Conservation (phyloP, 1,284 basidiomycete species). For the Mycena sp. region DNA sequence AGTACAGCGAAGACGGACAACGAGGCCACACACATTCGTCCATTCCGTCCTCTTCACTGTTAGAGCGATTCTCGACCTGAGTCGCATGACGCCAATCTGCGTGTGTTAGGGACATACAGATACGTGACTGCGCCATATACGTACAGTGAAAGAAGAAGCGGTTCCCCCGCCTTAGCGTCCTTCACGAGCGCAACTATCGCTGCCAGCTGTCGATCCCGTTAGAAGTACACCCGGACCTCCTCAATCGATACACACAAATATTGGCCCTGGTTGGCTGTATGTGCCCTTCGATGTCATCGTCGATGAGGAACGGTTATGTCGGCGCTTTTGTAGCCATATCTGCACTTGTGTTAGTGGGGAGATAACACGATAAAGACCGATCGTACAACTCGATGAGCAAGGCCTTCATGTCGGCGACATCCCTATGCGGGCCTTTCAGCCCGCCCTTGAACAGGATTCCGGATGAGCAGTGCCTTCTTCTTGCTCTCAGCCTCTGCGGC, state of each 20-base stretch:
- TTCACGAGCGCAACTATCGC: conserved; percentile 25
- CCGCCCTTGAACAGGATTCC: conserved; percentile 4
- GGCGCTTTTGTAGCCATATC: conserved; percentile 11
- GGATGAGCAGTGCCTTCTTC: conserved; percentile 26
- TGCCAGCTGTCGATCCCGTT: conserved; percentile 10
- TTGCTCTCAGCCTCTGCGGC: no score
- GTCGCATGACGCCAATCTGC: conserved; percentile 29
- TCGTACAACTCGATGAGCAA: conserved; percentile 22
- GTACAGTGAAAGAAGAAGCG: conserved; percentile 29
- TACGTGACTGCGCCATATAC: background rate
- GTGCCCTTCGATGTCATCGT: conserved; percentile 15
- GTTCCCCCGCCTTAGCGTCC: conserved; percentile 23
- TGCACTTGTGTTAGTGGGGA: background rate
- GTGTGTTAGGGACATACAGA: background rate
- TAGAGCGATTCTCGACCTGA: conserved; percentile 17
- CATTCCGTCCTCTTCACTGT: conserved; percentile 28
- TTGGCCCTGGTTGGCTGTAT: conserved; percentile 27
- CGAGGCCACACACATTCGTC: conserved; percentile 24
- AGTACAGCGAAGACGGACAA: background rate
- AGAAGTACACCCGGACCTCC: background rate
- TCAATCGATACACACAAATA: conserved; percentile 14
- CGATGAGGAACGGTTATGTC: conserved; percentile 25
- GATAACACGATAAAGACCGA: background rate
- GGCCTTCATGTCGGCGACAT: conserved; percentile 19
- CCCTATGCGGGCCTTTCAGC: conserved; percentile 17